Evolutionary conservation across 371 early-diverging fungal genomes (phyloP).

Genomic region (Mucor lusitanicus): DNA sequence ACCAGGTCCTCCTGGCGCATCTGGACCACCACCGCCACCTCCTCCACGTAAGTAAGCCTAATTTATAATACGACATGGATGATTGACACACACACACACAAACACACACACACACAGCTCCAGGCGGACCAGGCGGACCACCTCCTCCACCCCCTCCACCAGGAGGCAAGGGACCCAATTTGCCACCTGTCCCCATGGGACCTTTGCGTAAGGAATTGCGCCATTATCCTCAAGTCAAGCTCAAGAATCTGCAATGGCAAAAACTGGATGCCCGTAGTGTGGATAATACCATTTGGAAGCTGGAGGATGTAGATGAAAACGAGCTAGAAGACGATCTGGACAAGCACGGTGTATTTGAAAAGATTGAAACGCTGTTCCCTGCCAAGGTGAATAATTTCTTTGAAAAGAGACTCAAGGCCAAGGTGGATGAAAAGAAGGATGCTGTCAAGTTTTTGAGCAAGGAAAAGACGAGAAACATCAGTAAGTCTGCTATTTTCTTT

Average conservation of each 20-base stretch:
- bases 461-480: slow-evolving; percentile 44
- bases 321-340: slow-evolving; percentile 38
- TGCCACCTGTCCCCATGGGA: slow-evolving; percentile 25
- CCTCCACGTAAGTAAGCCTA: slow-evolving; percentile 23
- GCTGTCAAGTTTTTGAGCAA: slow-evolving; percentile 42
- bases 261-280: slow-evolving; percentile 41
- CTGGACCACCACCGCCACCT: slow-evolving; percentile 19
- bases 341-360: slow-evolving; percentile 36
- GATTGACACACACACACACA: too few species aligned
- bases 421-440: slow-evolving; percentile 40
- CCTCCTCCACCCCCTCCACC: slow-evolving; percentile 32
- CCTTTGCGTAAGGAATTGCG: slow-evolving; percentile 42
- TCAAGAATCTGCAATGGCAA: slow-evolving; percentile 52
- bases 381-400: slow-evolving; percentile 43
- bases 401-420: slow-evolving; percentile 37
- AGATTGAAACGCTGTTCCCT: slow-evolving; percentile 44
- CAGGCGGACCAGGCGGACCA: slow-evolving; percentile 19
- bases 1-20: slow-evolving; percentile 9
- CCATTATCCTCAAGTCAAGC: slow-evolving; percentile 45
- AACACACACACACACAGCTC: background rate
- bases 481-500: slow-evolving; percentile 38
- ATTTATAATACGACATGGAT: background rate
- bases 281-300: slow-evolving; percentile 44
- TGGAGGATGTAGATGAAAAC: slow-evolving; percentile 36
- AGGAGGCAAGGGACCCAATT: slow-evolving; percentile 19